Percentiles rank a stretch among this genome's conserved stretches.
Conservation (phyloP, 805 yeast genomes). For the Monosporozyma unispora region DNA sequence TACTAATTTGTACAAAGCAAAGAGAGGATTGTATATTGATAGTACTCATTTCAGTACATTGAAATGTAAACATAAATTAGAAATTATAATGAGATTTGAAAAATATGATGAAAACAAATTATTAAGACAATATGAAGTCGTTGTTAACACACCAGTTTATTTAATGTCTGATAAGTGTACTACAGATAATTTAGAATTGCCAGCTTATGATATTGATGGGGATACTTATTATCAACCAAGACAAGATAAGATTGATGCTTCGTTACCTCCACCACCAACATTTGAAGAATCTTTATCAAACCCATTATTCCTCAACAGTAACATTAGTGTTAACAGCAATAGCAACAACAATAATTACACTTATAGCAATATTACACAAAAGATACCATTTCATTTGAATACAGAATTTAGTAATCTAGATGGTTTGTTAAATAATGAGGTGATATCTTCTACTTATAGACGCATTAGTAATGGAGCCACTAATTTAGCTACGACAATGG, state of each 20-base stretch:
- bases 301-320: slow-evolving; percentile 34
- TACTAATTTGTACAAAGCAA: slow-evolving; percentile 20
- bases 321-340: slow-evolving; percentile 13
- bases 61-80: slow-evolving; percentile 57
- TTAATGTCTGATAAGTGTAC: slow-evolving; percentile 38
- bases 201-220: slow-evolving; percentile 25
- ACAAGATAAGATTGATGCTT: slow-evolving; percentile 13
- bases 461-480: background rate
- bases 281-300: slow-evolving; percentile 55
- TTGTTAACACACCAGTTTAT: slow-evolving; percentile 67
- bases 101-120: slow-evolving; percentile 41
- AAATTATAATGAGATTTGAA: slow-evolving; percentile 59
- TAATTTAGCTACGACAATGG: background rate
- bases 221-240: slow-evolving; percentile 2
- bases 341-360: slow-evolving; percentile 13
- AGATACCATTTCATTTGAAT: background rate
- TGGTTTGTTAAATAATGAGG: background rate
- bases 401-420: background rate
- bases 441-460: background rate
- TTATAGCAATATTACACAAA: background rate
- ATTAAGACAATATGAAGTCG: slow-evolving; percentile 69
- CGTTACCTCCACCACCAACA: slow-evolving; percentile 33
- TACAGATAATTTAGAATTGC: slow-evolving; percentile 32
- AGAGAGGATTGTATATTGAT: slow-evolving; percentile 48
- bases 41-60: slow-evolving; percentile 51